Evolutionary conservation across 768 basidiomycete genomes (phyloP).

Genomic region (Punctularia strigosozonata): DNA sequence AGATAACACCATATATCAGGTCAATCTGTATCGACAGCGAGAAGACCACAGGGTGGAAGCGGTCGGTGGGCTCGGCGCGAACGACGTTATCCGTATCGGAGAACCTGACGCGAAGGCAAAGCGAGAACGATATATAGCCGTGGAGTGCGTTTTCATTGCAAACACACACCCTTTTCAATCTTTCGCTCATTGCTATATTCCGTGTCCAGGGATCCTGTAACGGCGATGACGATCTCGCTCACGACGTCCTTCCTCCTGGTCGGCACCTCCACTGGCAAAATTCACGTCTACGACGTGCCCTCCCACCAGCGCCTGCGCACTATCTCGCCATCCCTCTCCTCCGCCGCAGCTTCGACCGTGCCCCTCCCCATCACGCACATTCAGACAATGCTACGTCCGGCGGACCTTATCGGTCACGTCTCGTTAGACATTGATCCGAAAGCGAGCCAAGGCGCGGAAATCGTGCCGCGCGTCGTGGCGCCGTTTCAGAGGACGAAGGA

Average conservation of each 20-base stretch:
- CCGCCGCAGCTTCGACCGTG: too few relatives aligned
- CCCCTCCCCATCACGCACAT: conserved; percentile 62
- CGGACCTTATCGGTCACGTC: conserved; percentile 77
- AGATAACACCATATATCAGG: conserved; percentile 67
- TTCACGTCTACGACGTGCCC: conserved; percentile 78
- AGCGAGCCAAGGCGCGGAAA: conserved; percentile 30
- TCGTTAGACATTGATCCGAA: conserved; percentile 36
- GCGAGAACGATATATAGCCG: conserved; percentile 53
- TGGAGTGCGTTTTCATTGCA: conserved; percentile 37
- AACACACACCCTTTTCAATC: conserved; percentile 1
- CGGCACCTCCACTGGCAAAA: conserved; percentile 61
- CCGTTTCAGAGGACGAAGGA: conserved; percentile 71
- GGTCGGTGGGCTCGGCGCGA: conserved; percentile 60
- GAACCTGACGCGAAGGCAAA: conserved; percentile 33
- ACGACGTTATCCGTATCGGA: conserved; percentile 60
- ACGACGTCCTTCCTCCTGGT: conserved; percentile 71
- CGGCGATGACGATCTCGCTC: conserved; percentile 63
- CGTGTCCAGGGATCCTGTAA: conserved; percentile 63
- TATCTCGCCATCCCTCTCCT: too few relatives aligned
- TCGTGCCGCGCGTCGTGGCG: conserved; percentile 54
- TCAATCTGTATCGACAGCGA: conserved; percentile 62
- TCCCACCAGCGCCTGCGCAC: conserved; percentile 86
- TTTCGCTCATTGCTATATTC: too few relatives aligned
- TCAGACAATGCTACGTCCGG: conserved; percentile 71
- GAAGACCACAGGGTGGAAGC: conserved; percentile 47